These are phyloP conservation scores for Phytopythium vexans DNA, from an alignment of 352 stramenopile genomes.

Conservation along the genomic window DNA sequence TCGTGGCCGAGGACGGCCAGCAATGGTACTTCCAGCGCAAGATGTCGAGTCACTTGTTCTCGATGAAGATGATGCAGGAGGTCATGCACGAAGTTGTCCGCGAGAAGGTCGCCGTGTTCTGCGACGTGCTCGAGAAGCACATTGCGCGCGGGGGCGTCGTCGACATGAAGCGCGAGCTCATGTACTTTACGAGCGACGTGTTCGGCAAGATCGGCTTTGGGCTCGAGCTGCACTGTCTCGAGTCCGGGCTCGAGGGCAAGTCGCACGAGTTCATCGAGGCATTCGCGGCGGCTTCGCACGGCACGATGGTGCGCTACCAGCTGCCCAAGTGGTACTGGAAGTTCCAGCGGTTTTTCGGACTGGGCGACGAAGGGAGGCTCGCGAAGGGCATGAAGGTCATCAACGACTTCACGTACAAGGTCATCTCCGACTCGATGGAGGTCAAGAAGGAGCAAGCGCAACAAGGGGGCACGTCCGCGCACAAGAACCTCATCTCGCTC, in stretches of 20 bases:
- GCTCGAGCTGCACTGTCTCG: conserved; percentile 40
- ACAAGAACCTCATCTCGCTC: conserved; percentile 40
- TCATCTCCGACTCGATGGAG: conserved; percentile 13
- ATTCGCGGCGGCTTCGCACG: conserved; percentile 30
- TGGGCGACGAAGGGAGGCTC: conserved; percentile 13
- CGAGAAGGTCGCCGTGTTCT: conserved; percentile 24
- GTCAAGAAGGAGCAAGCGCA: conserved; percentile 3
- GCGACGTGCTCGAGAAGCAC: conserved; percentile 21
- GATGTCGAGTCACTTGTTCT: conserved; percentile 84
- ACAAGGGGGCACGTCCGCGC: not conserved
- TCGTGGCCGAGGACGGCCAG: conserved; percentile 30
- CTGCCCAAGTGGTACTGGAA: conserved; percentile 23
- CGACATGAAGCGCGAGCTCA: conserved; percentile 41
- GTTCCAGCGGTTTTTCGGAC: conserved; percentile 7
- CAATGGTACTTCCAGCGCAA: conserved; percentile 70
- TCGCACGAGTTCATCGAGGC: conserved; percentile 45
- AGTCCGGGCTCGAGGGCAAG: conserved; percentile 11
- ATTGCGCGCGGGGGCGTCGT: conserved; percentile 10
- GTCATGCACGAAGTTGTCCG: conserved; percentile 34
- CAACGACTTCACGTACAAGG: conserved; percentile 11
- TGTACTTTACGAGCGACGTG: conserved; percentile 57
- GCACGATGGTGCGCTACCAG: conserved; percentile 32
- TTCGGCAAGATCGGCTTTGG: conserved; percentile 61
- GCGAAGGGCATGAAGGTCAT: conserved; percentile 5
- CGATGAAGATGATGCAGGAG: conserved; percentile 44